Evolutionary conservation across 805 yeast species (phyloP).

Genomic region (Metschnikowia peoriensis): DNA sequence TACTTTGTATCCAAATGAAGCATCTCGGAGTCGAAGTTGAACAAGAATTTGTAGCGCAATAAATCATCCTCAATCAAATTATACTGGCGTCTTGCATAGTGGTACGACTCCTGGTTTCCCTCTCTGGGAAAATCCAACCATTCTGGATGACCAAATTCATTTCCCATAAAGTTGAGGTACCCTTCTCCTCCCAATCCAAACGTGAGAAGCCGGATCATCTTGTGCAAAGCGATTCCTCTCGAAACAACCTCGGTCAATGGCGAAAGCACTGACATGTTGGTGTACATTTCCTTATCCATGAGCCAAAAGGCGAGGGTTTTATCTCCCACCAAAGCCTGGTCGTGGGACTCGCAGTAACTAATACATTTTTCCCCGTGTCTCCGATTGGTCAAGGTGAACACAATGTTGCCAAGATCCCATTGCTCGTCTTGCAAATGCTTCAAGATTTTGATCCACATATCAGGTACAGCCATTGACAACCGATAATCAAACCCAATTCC

Average conservation of each 20-base stretch:
- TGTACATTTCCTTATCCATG: constrained; percentile 98
- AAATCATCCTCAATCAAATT: constrained; percentile 77
- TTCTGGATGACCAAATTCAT: constrained; percentile 98
- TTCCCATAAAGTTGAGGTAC: constrained; percentile 93
- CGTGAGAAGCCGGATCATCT: constrained; percentile 83
- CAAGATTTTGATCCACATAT: constrained; percentile 95
- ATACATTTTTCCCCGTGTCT: constrained; percentile 86
- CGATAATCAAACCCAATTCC: constrained; percentile 95
- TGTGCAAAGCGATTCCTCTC: constrained; percentile 88
- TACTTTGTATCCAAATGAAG: constrained; percentile 68
- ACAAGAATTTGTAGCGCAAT: constrained; percentile 74
- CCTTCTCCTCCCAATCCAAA: constrained; percentile 97
- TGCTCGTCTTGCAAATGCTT: constrained; percentile 84
- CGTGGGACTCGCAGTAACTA: constrained; percentile 92
- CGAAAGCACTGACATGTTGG: constrained; percentile 80
- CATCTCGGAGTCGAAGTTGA: constrained; percentile 83
- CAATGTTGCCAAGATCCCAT: constrained; percentile 85
- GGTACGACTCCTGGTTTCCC: constrained; percentile 85
- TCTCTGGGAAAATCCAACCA: constrained; percentile 96
- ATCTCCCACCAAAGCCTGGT: constrained; percentile 97
- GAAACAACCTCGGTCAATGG: constrained; percentile 77
- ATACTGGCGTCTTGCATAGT: constrained; percentile 94
- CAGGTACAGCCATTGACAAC: constrained; percentile 96
- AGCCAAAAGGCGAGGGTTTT: constrained; percentile 96
- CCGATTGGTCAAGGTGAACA: constrained; percentile 80